Evolutionary conservation across 352 stramenopile genomes (phyloP), one percentile per base, ranked within the genome.

Genomic region (Plasmopara muralis): DNA sequence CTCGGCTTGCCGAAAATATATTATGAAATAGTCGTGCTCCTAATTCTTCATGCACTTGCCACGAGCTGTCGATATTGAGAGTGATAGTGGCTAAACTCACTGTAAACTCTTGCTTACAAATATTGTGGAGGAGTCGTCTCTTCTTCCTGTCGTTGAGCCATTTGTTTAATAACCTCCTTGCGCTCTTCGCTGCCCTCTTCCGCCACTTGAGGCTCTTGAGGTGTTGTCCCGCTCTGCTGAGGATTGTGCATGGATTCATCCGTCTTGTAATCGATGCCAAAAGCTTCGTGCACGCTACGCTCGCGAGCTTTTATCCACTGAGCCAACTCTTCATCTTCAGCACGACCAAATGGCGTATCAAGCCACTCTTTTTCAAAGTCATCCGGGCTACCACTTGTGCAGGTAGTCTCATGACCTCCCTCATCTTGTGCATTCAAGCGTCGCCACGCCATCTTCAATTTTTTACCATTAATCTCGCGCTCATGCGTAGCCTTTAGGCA

Each of bases 401-500:
- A 77, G 6, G 60, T 51, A 31, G 66, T 80, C 55, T 78, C 56
- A 49, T 84, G 68, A n/a, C 72, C 57, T 7, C 76, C 74, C 38
- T 89, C 54, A 33, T 88, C 79, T n/a, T 79, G 46, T 33, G 62
- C 62, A 25, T 65, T 43, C 20, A 65, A 57, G 13, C 70, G 69
- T n/a, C 66, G 28, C 81, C 81, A 92, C 34, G 70, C 45, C 18
- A 61, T 72, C 42, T 70, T 74, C 25, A 92, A 16, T 29, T 78
- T 84, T 55, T 84, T 88, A 10, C 57, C 78, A 39, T 77, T 69
- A 16, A 92, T 72, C 42, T 78, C 57, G 10, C 82, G 82, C 47
- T 89, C 74, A 40, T 89, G 82, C 6, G 64, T 56, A 2, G 78
- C 82, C 57, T 89, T 92, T 29, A 92, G 46, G 5, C 72, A 66